Evolutionary conservation across 148 eudicot species (phyloP), one percentile per base, ranked within the genome.

Genomic region (Selenicereus undatus): DNA sequence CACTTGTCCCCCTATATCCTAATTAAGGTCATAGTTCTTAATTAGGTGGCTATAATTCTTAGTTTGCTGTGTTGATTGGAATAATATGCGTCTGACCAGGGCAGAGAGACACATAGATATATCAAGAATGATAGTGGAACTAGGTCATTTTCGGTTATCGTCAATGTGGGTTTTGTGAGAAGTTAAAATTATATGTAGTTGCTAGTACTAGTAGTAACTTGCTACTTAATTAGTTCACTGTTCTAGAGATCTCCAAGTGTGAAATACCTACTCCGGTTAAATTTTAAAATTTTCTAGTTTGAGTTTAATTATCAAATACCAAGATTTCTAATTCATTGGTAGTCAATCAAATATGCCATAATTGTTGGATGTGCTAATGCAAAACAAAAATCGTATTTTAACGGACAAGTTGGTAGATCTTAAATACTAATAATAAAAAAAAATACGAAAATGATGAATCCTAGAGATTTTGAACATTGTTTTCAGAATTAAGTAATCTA

Each of bases 1-100:
- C 73, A 81, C 82, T 9, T 91, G 94, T 71, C 94, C 94, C 50
- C 90, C 91, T 79, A 77, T 88, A 35, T 29, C 84, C 10, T 85
- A 77, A 68, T 4, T 4, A 39, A 4, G 43, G 12, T 2, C 10
- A 21, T 8, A 20, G 24, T n/a, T 22, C 22, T 62, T 39, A 39
- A 39, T 56, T 56, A 3, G 22, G 4, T 17, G 22, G 22, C 17
- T 18, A 56, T 17, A 18, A 11, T 62, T 62, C 24, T n/a, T 22
- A n/a, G 71, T 26, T 66, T 66, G 9, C 11, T 0, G 27, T 66
- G 76, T 74, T 26, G 21, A 39, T 20, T 21, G 11, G 22, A 36
- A 71, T 36, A 71, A 71, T 56, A 56, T 17, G 52, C 52, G 10
- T 10, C 9, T 48, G 12, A 48, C 8, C 13, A 10, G 13, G 14